Evolutionary conservation across 805 yeast genomes (phyloP).

Genomic region (Lachancea lanzarotensis): DNA sequence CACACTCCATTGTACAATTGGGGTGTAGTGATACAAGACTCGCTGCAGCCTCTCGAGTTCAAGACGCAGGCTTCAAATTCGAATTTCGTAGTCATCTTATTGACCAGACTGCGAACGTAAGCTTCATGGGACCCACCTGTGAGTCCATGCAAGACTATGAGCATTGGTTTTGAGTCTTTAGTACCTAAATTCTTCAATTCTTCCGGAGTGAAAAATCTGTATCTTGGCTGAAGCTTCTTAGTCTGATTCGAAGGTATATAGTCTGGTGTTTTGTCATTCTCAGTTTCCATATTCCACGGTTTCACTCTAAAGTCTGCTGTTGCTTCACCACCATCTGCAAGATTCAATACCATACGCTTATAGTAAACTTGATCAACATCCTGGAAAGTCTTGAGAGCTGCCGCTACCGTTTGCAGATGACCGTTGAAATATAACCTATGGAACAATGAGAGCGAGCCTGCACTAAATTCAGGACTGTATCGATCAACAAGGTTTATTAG

Average conservation of each 20-base stretch:
- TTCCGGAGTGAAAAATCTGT: slow-evolving; percentile 27
- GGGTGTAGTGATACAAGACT: slow-evolving; percentile 62
- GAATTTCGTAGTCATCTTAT: slow-evolving; percentile 31
- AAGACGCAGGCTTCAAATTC: slow-evolving; percentile 62
- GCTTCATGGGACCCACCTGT: slow-evolving; percentile 84
- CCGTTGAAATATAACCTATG: slow-evolving; percentile 60
- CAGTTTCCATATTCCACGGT: slow-evolving; percentile 15
- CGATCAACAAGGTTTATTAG: slow-evolving; percentile 30
- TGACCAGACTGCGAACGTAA: slow-evolving; percentile 56
- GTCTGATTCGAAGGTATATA: slow-evolving; percentile 33
- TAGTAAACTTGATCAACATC: slow-evolving; percentile 49
- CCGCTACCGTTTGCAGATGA: slow-evolving; percentile 61
- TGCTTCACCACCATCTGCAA: slow-evolving; percentile 58
- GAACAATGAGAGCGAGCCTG: slow-evolving; percentile 42
- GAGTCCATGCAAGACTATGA: slow-evolving; percentile 66
- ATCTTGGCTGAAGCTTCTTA: slow-evolving; percentile 23
- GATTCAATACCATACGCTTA: slow-evolving; percentile 49
- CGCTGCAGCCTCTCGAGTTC: slow-evolving; percentile 72
- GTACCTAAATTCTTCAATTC: slow-evolving; percentile 37
- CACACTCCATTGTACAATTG: slow-evolving; percentile 63
- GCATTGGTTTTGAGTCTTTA: slow-evolving; percentile 46
- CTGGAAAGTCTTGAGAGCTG: slow-evolving; percentile 44
- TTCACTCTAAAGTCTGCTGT: slow-evolving; percentile 62
- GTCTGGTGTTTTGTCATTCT: slow-evolving; percentile 14
- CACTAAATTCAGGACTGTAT: slow-evolving; percentile 39